These are phyloP conservation scores for Penicillium dipodomyicola DNA, from an alignment of 495 filamentous ascomycete genomes.

Conservation along the genomic window DNA sequence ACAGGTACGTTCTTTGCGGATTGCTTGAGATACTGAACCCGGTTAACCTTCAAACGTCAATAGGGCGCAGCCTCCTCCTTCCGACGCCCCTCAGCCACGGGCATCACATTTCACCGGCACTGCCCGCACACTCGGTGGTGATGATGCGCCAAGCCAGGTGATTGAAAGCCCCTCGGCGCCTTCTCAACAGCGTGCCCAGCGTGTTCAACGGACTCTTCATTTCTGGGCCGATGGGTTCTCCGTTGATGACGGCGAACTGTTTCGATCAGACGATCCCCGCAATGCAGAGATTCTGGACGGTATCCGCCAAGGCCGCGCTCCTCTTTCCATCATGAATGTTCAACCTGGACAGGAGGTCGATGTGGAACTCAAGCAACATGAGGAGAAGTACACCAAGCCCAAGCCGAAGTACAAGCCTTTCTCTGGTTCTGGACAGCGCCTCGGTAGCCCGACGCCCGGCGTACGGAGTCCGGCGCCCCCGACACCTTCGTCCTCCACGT, in stretches of 20 bases:
- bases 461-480: constrained; percentile 34
- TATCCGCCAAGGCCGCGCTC: constrained; percentile 84
- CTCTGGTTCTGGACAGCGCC: constrained; percentile 71
- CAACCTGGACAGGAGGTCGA: constrained; percentile 81
- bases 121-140: constrained; percentile 85
- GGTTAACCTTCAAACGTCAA: constrained; percentile 4
- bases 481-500: constrained; percentile 38
- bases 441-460: constrained; percentile 90
- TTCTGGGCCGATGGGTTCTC: constrained; percentile 95
- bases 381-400: constrained; percentile 75
- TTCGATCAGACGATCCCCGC: constrained; percentile 80
- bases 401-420: constrained; percentile 91
- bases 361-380: constrained; percentile 82
- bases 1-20: constrained; percentile 52
- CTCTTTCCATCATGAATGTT: constrained; percentile 86
- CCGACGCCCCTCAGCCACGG: constrained; percentile 53
- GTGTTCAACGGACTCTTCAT: constrained; percentile 71
- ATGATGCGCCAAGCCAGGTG: constrained; percentile 72
- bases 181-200: constrained; percentile 40
- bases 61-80: constrained; percentile 59
- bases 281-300: constrained; percentile 78
- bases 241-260: constrained; percentile 90
- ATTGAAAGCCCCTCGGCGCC: constrained; percentile 62
- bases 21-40: not conserved
- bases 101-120: constrained; percentile 70